Base-by-base conservation (phyloP, 805 yeast genomes). In the Suhomyces emberorum region DNA sequence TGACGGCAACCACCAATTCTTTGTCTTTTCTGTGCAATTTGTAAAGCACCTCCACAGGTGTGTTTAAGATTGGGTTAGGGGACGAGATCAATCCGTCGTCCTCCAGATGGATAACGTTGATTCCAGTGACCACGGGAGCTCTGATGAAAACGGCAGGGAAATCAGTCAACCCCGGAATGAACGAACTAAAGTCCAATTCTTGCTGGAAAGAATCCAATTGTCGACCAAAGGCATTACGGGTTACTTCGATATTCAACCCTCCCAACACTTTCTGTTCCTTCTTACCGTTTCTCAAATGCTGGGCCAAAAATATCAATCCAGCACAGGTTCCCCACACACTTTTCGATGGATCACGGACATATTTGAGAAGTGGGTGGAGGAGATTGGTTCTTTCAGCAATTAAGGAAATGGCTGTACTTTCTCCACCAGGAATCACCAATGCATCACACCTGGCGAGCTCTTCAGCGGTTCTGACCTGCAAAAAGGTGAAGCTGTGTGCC, bases 301-400 rank as follows among this genome's bases (percentile, higher is more conserved):
- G 65, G 6, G 88, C 72, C 16, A 85, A 62, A 44, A 83, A 69
- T 34, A 85, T 84, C 47, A 85, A 62, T 2, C 95, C 95, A 3
- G 95, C 95, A 58, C 95, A 85, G 1, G 95, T 85, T 0, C 95
- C 95, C 95, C 95, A 85, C 9, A 78, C 72, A 1, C 85, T 79
- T 42, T 72, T 74, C 9, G 41, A 32, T 15, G 62, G 60, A 6
- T 70, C 61, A 32, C 70, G 65, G 16, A 79, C 76, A 54, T 74
- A 77, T 9, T 63, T 52, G 27, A 68, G 57, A 37, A 84, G 60
- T 2, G 83, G 82, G 17, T 69, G 67, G 14, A 80, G 59, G 48
- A 84, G 52, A 1, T 76, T 74, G 0, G 79, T 72, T 37, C 88
- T 61, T 52, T 82, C 83, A 1, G 91, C 83, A 23, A 84, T 76